phyloP scores from a whole-genome alignment of 2,329 filamentous ascomycete genomes.

The Ophiostoma sp. region DNA sequence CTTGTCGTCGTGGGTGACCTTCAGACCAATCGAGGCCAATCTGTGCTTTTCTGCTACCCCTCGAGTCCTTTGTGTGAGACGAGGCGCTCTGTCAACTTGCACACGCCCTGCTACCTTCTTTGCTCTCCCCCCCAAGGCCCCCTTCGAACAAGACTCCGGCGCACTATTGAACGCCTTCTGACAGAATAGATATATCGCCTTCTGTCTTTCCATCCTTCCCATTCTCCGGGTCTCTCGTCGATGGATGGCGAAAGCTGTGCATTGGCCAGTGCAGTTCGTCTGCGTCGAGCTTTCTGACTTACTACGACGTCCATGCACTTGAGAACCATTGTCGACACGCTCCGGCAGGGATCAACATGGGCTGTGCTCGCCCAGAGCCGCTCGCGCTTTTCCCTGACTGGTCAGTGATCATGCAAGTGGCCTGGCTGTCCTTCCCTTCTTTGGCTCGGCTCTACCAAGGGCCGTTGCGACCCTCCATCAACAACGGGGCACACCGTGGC shows the following conservation, averaged over 20 bases:
- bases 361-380: slow-evolving; percentile 3
- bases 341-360: neutral
- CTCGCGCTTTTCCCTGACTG: neutral
- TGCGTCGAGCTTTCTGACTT: neutral
- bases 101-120: neutral
- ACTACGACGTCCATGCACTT: too few relatives aligned
- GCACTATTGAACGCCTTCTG: neutral
- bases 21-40: neutral
- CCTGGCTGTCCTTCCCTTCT: neutral
- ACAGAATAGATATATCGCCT: neutral
- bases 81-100: neutral
- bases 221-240: neutral
- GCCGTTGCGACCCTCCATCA: slow-evolving; percentile 18
- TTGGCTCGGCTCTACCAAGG: slow-evolving; percentile 18
- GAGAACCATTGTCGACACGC: neutral
- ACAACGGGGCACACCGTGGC: neutral
- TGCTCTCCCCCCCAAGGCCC: neutral
- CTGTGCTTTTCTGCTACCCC: neutral
- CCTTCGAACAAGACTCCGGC: neutral
- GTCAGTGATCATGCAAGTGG: neutral
- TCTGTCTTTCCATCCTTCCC: neutral
- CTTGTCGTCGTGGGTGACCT: neutral
- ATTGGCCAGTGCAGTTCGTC: neutral
- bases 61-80: neutral
- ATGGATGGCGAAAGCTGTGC: neutral